phyloP scores from a whole-genome alignment of 2,329 filamentous ascomycete species.

The Epichloe sp. region DNA sequence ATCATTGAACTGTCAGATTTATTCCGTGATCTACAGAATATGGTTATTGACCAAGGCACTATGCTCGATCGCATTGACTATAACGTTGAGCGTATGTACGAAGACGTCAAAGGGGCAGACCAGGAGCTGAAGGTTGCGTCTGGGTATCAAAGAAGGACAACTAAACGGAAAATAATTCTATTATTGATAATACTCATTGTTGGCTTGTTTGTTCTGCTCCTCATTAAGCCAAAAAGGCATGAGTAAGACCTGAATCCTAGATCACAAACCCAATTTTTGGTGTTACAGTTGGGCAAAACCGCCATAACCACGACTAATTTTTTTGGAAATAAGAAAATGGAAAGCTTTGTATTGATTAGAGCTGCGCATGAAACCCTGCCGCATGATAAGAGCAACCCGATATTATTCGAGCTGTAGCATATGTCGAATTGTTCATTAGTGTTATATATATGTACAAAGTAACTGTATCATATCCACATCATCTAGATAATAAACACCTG shows the following conservation, averaged over 20 bases:
- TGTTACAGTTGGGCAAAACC: neutral
- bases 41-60: slow-evolving; percentile 88
- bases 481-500: too few relatives aligned
- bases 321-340: too few relatives aligned
- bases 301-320: neutral
- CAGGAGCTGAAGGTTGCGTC: slow-evolving; percentile 83
- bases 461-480: too few relatives aligned
- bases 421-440: too few relatives aligned
- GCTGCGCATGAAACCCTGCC: too few relatives aligned
- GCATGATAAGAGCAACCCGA: too few relatives aligned
- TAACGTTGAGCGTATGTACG: slow-evolving; percentile 92
- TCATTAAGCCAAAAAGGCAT: slow-evolving; percentile 63
- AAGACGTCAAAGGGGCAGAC: slow-evolving; percentile 82
- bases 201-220: slow-evolving; percentile 72
- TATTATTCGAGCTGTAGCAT: too few relatives aligned
- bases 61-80: slow-evolving; percentile 94
- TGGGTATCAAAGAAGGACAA: slow-evolving; percentile 75
- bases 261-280: neutral
- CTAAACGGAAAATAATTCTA: slow-evolving; percentile 86
- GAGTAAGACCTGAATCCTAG: slow-evolving; percentile 7
- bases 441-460: too few relatives aligned
- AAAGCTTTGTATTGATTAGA: too few relatives aligned
- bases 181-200: slow-evolving; percentile 74
- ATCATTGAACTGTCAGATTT: slow-evolving; percentile 96
- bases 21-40: slow-evolving; percentile 88